Percentiles rank a stretch among this genome's conserved stretches.
Conservation (phyloP, 1,284 basidiomycete genomes). For the Cryptococcus jaspeensis region DNA sequence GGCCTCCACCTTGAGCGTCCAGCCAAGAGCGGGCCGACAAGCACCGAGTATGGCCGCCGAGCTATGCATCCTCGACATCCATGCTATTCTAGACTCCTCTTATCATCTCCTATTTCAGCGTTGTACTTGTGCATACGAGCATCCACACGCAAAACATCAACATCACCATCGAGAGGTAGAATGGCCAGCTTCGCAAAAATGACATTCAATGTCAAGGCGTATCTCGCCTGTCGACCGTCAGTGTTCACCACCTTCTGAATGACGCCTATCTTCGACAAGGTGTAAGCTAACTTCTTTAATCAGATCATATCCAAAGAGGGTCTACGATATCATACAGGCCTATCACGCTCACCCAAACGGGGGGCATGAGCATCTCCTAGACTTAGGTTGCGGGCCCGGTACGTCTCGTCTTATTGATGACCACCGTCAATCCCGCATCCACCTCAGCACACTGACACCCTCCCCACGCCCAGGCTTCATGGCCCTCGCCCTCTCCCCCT, state of each 20-base stretch:
- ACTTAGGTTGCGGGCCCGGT: constrained; percentile 83
- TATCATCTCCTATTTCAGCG: too few species aligned
- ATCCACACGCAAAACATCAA: too few species aligned
- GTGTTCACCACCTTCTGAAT: constrained; percentile 8
- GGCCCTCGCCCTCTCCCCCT: constrained; percentile 59
- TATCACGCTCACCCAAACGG: constrained; percentile 29
- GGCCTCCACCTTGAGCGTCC: not conserved
- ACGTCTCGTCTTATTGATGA: constrained; percentile 8
- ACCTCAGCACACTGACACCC: not conserved
- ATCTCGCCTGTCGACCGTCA: constrained; percentile 38
- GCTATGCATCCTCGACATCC: too few species aligned
- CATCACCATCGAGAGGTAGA: not conserved
- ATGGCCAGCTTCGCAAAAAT: constrained; percentile 37
- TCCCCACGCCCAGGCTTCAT: constrained; percentile 57
- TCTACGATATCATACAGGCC: constrained; percentile 30
- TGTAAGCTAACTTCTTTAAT: not conserved
- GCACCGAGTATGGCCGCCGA: too few species aligned
- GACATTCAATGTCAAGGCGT: constrained; percentile 35
- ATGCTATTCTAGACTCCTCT: too few species aligned
- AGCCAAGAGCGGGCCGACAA: not conserved
- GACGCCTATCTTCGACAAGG: too few species aligned
- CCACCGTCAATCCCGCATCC: not conserved
- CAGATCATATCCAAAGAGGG: constrained; percentile 30
- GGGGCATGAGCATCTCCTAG: constrained; percentile 53
- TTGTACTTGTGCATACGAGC: too few species aligned